Conservation (phyloP, 2,329 filamentous ascomycete genomes). For the Verticillium nubilum region DNA sequence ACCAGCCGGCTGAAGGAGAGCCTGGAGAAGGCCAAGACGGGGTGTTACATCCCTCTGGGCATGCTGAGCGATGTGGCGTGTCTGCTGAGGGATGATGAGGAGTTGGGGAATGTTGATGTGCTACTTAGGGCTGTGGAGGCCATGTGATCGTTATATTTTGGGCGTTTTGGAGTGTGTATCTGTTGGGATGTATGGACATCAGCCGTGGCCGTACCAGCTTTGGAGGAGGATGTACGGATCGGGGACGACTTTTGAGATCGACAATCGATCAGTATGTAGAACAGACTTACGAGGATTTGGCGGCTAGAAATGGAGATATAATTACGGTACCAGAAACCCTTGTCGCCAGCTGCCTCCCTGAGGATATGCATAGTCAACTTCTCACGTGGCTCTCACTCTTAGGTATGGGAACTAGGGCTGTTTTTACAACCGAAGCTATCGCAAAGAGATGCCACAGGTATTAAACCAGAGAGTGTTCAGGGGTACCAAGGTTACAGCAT, state of each 20-base stretch:
- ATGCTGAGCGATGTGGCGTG: constrained; percentile 83
- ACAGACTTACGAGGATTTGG: too few species aligned
- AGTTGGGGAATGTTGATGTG: constrained; percentile 50
- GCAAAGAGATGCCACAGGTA: too few species aligned
- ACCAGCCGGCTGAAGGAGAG: constrained; percentile 87
- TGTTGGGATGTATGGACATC: background rate
- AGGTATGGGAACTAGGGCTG: too few species aligned
- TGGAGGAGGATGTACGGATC: background rate
- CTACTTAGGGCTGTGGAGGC: constrained; percentile 55
- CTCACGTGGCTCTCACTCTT: too few species aligned
- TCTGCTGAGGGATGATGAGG: constrained; percentile 57
- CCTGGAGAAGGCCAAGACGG: constrained; percentile 72
- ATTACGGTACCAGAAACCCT: too few species aligned
- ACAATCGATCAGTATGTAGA: background rate
- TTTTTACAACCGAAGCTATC: too few species aligned
- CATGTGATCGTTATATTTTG: constrained; percentile 32
- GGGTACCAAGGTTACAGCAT: too few species aligned
- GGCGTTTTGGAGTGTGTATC: background rate
- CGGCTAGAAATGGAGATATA: too few species aligned
- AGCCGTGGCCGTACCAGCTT: background rate
- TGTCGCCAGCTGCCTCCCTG: too few species aligned
- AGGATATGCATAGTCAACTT: too few species aligned
- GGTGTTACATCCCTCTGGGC: constrained; percentile 78
- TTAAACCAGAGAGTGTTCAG: too few species aligned
- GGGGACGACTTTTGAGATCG: background rate